Conservation (phyloP, 176 grass and related monocot genomes). For the Coix lacrymajobi region DNA sequence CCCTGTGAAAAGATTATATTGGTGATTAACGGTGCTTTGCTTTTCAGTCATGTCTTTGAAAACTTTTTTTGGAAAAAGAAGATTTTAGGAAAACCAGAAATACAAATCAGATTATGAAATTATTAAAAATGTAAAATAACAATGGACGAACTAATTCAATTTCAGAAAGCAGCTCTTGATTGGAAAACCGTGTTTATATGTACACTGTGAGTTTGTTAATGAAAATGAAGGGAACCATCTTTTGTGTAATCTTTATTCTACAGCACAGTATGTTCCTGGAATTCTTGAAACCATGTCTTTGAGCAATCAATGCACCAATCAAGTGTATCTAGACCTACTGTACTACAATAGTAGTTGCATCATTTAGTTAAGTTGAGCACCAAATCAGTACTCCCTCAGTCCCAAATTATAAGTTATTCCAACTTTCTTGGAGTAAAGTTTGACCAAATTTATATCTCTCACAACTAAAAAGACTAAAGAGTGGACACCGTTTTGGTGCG, state of each 20-base stretch:
- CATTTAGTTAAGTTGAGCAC: neutral
- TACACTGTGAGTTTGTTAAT: neutral
- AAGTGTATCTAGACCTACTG: neutral
- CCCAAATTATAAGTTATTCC: no score
- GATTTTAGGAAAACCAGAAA: neutral
- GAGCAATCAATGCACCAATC: neutral
- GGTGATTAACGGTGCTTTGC: neutral
- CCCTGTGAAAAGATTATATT: constrained; percentile 28
- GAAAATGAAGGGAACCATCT: neutral
- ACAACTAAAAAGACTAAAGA: no score
- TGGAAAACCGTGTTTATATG: neutral
- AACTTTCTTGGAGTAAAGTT: no score
- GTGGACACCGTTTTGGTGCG: no score
- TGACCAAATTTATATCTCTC: no score
- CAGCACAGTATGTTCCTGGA: neutral
- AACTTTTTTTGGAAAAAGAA: neutral
- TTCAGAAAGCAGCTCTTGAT: neutral
- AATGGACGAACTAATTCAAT: neutral
- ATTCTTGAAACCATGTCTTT: neutral
- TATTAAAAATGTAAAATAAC: neutral
- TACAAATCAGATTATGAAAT: neutral
- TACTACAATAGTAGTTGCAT: neutral
- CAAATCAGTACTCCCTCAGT: neutral
- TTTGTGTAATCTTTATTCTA: neutral
- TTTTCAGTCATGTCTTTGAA: neutral